Evolutionary conservation across 2,329 filamentous ascomycete species (phyloP), one percentile per base, ranked within the genome.

Genomic region (Lasiodiplodia citricola): DNA sequence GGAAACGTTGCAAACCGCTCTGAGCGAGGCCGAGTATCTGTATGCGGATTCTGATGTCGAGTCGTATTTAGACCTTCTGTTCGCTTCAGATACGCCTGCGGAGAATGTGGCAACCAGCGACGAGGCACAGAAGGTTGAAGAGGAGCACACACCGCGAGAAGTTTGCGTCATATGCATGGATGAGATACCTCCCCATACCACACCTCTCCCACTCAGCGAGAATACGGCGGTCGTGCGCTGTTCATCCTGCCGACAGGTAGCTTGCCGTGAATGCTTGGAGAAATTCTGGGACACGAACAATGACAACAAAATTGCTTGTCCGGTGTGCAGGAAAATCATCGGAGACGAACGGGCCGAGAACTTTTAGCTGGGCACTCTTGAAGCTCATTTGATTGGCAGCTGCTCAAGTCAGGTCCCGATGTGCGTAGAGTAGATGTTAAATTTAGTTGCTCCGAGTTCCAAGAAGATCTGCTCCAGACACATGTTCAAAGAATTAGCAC

Each of bases 271-370:
- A 16, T 47, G 44, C 44, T 47, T 47, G 44, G 44, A 79, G 73
- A 14, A 76, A 75, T 70, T 77, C 75, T 51, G 75, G 41, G 37
- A 31, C 18, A 50, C 6, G 35, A 47, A 16, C 13, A 54, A 54
- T 21, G 51, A 54, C 23, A 54, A 76, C 44, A 47, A 47, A n/a
- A 47, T 47, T 47, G 50, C 14, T 62, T 14, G 16, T n/a, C 51
- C 5, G 31, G n/a, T 58, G 2, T 47, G 47, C 4, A 21, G 11
- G 68, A 47, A 11, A 11, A 7, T 47, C 6, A 47, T 47, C 21
- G 44, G 44, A 10, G 18, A 21, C 7, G 18, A 21, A 47, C 0
- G 44, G 18, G 6, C 16, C 18, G 44, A 6, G 31, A 35, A 10
- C 31, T 35, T 10, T 41, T 21, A 18, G 2, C 2, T 47, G 18